A percentile compares a stretch with the other conserved stretches of the same genome.
phyloP scores from a whole-genome alignment of 371 early-diverging fungal genomes.

The Lichtheimia ornata region DNA sequence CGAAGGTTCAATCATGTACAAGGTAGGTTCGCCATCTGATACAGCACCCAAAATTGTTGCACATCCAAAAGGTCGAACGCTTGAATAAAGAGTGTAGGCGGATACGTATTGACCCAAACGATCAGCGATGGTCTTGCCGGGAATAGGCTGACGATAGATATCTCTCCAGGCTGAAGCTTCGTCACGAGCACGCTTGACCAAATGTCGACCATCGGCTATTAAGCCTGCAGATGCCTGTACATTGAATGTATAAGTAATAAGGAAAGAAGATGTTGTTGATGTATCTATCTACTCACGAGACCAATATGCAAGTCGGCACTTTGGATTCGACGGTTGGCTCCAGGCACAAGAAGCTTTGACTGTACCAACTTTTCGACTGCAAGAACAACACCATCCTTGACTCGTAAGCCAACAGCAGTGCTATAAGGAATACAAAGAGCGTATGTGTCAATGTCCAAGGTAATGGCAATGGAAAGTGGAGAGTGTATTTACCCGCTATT shows the following conservation, averaged over 20 bases:
- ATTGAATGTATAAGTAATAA: neutral
- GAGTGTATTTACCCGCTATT: conserved; percentile 83
- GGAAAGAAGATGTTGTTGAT: neutral
- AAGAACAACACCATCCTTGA: conserved; percentile 94
- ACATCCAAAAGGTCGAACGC: conserved; percentile 97
- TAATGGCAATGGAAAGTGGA: neutral
- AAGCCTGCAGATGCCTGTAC: conserved; percentile 88
- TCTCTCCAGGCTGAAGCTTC: conserved; percentile 91
- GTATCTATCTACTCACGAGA: conserved; percentile 61
- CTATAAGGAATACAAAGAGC: conserved; percentile 35
- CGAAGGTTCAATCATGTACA: conserved; percentile 97
- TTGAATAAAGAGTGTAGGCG: conserved; percentile 95
- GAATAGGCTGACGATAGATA: conserved; percentile 80
- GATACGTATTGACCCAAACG: conserved; percentile 92
- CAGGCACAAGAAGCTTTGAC: conserved; percentile 92
- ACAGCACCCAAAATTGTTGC: conserved; percentile 82
- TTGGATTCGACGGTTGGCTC: conserved; percentile 91
- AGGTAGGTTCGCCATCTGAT: conserved; percentile 73
- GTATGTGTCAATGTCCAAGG: neutral
- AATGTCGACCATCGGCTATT: conserved; percentile 92
- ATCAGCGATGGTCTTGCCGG: conserved; percentile 91
- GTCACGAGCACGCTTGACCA: conserved; percentile 89
- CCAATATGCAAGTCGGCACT: conserved; percentile 93
- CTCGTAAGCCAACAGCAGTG: conserved; percentile 92
- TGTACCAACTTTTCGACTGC: conserved; percentile 95